Percentiles rank a stretch among this genome's conserved stretches.
phyloP scores from a whole-genome alignment of 108 stramenopile genomes.

The Pelagomonas calceolata region DNA sequence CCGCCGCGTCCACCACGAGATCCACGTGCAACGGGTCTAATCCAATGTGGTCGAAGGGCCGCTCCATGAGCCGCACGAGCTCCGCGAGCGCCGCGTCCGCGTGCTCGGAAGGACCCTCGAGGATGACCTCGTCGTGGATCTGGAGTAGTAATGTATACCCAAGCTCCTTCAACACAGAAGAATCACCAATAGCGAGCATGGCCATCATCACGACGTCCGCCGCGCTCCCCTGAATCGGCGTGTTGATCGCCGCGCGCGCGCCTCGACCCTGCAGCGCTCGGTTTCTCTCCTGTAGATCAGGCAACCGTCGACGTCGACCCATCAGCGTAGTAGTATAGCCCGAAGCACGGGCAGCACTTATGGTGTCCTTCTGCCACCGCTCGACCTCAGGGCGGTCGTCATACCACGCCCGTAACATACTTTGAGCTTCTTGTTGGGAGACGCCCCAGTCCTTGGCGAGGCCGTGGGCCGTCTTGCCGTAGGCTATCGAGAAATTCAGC shows the following conservation, averaged over 20 bases:
- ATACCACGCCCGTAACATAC: conserved; percentile 90
- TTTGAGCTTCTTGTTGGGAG: conserved; percentile 65
- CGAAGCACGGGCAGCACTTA: conserved; percentile 45
- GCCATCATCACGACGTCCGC: conserved; percentile 99
- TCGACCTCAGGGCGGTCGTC: conserved; percentile 81
- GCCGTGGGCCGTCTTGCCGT: conserved; percentile 97
- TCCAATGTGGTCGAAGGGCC: conserved; percentile 76
- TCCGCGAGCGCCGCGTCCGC: conserved; percentile 82
- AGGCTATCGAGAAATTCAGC: conserved; percentile 97
- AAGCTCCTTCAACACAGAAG: conserved; percentile 54
- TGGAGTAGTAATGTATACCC: conserved; percentile 95
- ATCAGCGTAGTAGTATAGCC: conserved; percentile 81
- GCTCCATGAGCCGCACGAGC: conserved; percentile 80
- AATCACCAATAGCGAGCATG: conserved; percentile 87
- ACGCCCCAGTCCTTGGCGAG: conserved; percentile 94
- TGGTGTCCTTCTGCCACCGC: conserved; percentile 79
- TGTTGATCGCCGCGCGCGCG: conserved; percentile 95
- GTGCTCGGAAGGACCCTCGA: conserved; percentile 96
- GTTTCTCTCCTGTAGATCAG: conserved; percentile 53
- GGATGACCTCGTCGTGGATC: conserved; percentile 98
- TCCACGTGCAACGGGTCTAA: conserved; percentile 71
- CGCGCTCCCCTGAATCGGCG: conserved; percentile 97
- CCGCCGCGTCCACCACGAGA: conserved; percentile 84
- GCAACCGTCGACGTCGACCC: conserved; percentile 85
- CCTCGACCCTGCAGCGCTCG: conserved; percentile 52